Evolutionary conservation across 257 asterid species (phyloP), one percentile per base, ranked within the genome.

Genomic region (Euphrasia confusa): DNA sequence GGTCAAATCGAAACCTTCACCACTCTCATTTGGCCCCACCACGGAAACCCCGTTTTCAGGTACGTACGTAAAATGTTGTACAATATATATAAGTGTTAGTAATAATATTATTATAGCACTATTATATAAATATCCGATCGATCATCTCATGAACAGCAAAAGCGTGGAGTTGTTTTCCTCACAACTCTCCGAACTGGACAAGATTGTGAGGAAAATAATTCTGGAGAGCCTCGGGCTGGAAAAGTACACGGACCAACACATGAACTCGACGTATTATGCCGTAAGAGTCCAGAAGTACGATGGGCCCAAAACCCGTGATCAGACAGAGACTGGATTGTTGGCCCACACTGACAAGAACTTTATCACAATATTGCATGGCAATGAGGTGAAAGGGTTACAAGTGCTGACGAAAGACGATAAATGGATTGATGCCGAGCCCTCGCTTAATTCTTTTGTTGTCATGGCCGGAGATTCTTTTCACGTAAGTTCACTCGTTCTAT

Each of bases 321-420:
- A 21, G n/a, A 45, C 71, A 2, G 52, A 80, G 65, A 21, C 69
- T 8, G 89, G 87, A 35, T 33, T 84, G 18, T 26, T 71, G 17
- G 21, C 82, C n/a, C 89, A 82, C 67, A 84, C 81, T 0, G 87
- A 82, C 58, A 80, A 64, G 64, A 82, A 82, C 56, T 37, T 72
- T 1, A 64, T 80, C 4, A 76, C 89, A 37, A 80, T 84, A 54
- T 30, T 81, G 12, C 63, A 52, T 39, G 74, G 71, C 27, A 72
- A 72, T 60, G 74, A 84, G 21, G 75, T 79, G 0, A 57, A 11
- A 2, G 88, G 86, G 2, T 63, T 81, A 14, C 69, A 81, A 68
- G 52, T 81, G 27, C 71, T 59, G 44, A 74, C 83, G 1, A 78
- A 76, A 72, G 84, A 79, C 62, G 92, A 83, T 0, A 4, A 71